Conservation (phyloP, 2,329 filamentous ascomycete genomes). For the Chrysoporthe puriensis region DNA sequence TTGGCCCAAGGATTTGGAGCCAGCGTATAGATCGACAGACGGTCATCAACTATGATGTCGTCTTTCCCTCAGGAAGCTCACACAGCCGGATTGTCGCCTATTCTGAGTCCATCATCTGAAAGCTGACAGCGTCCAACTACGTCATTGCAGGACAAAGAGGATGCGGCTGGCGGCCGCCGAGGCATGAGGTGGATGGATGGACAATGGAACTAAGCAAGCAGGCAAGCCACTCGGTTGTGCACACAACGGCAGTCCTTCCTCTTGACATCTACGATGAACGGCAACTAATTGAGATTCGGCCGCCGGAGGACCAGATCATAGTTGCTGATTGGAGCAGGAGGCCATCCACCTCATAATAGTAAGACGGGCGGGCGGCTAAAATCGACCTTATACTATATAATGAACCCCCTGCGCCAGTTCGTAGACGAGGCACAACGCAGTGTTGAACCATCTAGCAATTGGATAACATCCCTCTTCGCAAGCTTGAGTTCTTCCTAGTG, state of each 20-base stretch:
- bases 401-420: not conserved
- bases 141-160: conserved; percentile 5
- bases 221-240: not conserved
- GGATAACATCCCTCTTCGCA: not conserved
- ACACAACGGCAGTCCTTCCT: not conserved
- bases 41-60: not conserved
- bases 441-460: not conserved
- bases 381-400: not conserved
- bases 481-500: not conserved
- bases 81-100: not conserved
- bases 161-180: not conserved
- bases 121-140: not conserved
- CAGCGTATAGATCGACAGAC: not conserved
- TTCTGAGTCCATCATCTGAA: not conserved
- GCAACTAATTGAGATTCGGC: not conserved
- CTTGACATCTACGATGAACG: not conserved
- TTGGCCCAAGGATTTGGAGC: not conserved
- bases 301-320: not conserved
- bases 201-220: not conserved
- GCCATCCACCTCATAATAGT: not conserved
- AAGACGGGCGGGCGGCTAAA: not conserved
- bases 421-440: not conserved
- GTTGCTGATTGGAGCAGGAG: not conserved
- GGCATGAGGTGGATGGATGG: not conserved
- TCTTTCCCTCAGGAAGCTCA: not conserved